Percentiles rank a stretch among this genome's conserved stretches.
Conservation (phyloP, 2,329 filamentous ascomycete species). For the Gliomastix tumulicola region DNA sequence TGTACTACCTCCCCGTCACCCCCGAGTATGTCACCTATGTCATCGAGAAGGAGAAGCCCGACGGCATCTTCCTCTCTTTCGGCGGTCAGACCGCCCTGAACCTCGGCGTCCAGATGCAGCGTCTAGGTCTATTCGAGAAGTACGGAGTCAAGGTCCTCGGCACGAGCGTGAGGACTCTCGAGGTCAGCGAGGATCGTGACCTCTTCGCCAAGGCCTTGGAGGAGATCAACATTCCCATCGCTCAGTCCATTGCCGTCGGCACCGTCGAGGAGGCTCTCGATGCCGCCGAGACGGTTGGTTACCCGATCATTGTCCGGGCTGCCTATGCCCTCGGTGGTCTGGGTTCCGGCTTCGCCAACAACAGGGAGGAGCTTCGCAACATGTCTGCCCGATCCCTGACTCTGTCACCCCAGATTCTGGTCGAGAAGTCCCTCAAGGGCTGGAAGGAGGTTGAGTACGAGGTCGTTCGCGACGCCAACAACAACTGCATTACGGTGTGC, state of each 20-base stretch:
- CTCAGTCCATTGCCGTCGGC: constrained; percentile 86
- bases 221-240: constrained; percentile 96
- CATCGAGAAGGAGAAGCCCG: constrained; percentile 90
- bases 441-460: constrained; percentile 99
- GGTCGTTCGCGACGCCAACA: constrained; percentile 90
- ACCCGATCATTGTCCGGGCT: constrained; percentile 96
- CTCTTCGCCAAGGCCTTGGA: constrained; percentile 92
- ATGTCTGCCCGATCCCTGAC: constrained; percentile 89
- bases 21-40: constrained; percentile 97
- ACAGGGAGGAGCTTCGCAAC: constrained; percentile 88
- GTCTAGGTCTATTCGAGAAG: constrained; percentile 89
- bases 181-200: constrained; percentile 93
- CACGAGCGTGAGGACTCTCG: constrained; percentile 88
- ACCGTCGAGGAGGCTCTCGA: constrained; percentile 89
- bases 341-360: constrained; percentile 92
- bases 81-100: constrained; percentile 97
- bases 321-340: constrained; percentile 95
- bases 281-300: constrained; percentile 81
- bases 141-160: constrained; percentile 94
- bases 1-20: constrained; percentile 97
- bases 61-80: constrained; percentile 96
- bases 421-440: constrained; percentile 97
- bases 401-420: constrained; percentile 89
- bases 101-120: constrained; percentile 94
- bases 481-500: constrained; percentile 99